A percentile compares a stretch with the other conserved stretches of the same genome.
These are phyloP conservation scores for Tricholoma matsutake DNA, from an alignment of 768 basidiomycete species.

Conservation along the genomic window DNA sequence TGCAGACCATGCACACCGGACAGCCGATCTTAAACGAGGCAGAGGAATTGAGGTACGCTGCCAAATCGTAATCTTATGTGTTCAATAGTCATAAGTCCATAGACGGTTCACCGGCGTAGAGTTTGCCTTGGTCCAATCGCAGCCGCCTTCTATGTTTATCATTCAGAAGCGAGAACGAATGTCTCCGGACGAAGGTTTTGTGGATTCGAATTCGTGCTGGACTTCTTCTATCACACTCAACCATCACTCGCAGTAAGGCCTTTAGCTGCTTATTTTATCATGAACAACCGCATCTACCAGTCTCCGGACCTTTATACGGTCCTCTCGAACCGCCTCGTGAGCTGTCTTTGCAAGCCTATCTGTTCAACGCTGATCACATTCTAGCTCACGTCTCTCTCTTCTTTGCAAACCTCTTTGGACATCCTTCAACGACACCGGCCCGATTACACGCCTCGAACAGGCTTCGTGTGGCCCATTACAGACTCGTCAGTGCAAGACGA, in stretches of 20 bases:
- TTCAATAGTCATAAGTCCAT: constrained; percentile 5
- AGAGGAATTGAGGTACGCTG: constrained; percentile 78
- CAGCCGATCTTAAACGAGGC: constrained; percentile 73
- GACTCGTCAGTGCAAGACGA: constrained; percentile 48
- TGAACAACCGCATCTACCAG: constrained; percentile 88
- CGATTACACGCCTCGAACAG: constrained; percentile 79
- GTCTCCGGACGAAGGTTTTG: constrained; percentile 78
- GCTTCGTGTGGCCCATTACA: constrained; percentile 82
- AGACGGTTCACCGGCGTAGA: constrained; percentile 88
- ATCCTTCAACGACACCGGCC: constrained; percentile 71
- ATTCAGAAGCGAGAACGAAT: constrained; percentile 86
- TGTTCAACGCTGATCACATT: not conserved
- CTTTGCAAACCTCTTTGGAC: constrained; percentile 75
- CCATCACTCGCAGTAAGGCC: constrained; percentile 53
- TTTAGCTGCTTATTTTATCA: constrained; percentile 81
- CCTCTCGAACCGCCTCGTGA: constrained; percentile 78
- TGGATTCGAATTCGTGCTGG: constrained; percentile 2
- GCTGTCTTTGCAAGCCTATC: constrained; percentile 16
- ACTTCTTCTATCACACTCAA: constrained; percentile 6
- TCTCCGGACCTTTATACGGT: constrained; percentile 83
- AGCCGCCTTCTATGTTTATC: constrained; percentile 80
- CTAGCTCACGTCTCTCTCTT: constrained; percentile 66
- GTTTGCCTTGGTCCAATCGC: constrained; percentile 79
- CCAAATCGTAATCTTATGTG: not conserved
- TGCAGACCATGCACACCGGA: constrained; percentile 92